Evolutionary conservation across 768 basidiomycete genomes (phyloP).

Genomic region (Phylloporus sp.): DNA sequence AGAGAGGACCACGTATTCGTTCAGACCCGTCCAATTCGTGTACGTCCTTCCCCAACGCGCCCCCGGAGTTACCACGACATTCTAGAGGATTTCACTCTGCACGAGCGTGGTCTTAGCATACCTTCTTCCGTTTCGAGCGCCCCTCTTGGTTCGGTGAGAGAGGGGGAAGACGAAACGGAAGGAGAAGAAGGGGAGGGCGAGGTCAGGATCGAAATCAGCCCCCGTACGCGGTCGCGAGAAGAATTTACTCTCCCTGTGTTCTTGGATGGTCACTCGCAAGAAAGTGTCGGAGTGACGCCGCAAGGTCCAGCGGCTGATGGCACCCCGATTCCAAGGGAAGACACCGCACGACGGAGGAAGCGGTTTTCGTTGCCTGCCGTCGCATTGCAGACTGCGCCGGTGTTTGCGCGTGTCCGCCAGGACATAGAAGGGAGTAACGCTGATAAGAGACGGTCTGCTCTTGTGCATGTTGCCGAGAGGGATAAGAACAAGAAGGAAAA

Average conservation of each 20-base stretch:
- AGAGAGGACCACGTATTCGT: constrained; percentile 7
- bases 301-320: neutral
- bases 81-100: constrained; percentile 54
- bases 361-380: constrained; percentile 76
- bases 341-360: constrained; percentile 58
- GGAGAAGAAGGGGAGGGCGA: neutral
- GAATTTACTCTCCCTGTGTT: neutral
- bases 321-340: constrained; percentile 42
- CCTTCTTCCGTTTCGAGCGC: constrained; percentile 30
- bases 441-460: constrained; percentile 48
- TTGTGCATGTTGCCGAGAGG: constrained; percentile 45
- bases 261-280: constrained; percentile 3
- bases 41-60: constrained; percentile 35
- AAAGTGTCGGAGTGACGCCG: neutral
- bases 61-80: constrained; percentile 65
- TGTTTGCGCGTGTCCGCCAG: constrained; percentile 51
- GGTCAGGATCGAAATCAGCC: neutral
- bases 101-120: constrained; percentile 27
- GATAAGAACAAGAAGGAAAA: constrained; percentile 18
- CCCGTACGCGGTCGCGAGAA: neutral
- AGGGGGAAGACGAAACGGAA: constrained; percentile 15
- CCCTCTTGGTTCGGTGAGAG: constrained; percentile 22
- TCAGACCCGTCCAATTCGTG: constrained; percentile 21
- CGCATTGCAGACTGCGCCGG: constrained; percentile 66
- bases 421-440: constrained; percentile 11